Evolutionary conservation across 441 rosid species (phyloP).

Genomic region (Geranium incanum): DNA sequence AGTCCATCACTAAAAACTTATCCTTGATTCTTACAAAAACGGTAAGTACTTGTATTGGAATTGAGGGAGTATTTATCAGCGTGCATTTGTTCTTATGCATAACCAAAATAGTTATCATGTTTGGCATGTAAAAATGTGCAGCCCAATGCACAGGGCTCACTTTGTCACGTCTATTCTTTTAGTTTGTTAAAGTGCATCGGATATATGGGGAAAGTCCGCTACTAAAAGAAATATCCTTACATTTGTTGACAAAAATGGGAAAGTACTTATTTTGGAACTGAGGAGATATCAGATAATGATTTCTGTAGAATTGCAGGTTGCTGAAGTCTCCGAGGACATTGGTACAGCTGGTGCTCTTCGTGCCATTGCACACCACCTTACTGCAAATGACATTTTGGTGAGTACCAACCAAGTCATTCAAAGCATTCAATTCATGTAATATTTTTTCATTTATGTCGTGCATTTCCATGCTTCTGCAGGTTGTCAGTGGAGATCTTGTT

Average conservation of each 20-base stretch:
- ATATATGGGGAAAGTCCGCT: too few relatives aligned
- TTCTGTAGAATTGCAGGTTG: conserved; percentile 48
- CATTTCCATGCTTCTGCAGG: conserved; percentile 40
- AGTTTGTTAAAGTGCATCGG: too few relatives aligned
- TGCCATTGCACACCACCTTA: conserved; percentile 76
- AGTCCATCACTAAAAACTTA: too few relatives aligned
- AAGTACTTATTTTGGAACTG: too few relatives aligned
- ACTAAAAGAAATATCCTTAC: too few relatives aligned
- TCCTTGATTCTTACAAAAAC: too few relatives aligned
- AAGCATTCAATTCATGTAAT: conserved; percentile 19
- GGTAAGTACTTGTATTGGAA: too few relatives aligned
- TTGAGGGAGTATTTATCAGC: background rate
- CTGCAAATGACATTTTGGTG: conserved; percentile 88
- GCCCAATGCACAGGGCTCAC: background rate
- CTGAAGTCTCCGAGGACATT: conserved; percentile 81
- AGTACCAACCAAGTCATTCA: conserved; percentile 17
- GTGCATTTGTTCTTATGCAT: background rate
- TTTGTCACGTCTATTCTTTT: background rate
- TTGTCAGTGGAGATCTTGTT: conserved; percentile 93
- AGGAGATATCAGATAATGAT: background rate
- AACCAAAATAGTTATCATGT: background rate
- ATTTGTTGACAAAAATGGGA: too few relatives aligned
- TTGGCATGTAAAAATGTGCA: background rate
- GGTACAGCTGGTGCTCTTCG: conserved; percentile 96
- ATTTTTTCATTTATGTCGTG: conserved; percentile 11